A percentile compares a stretch with the other conserved stretches of the same genome.
phyloP scores from a whole-genome alignment of 108 stramenopile species.

The Schizochytrium sp. region DNA sequence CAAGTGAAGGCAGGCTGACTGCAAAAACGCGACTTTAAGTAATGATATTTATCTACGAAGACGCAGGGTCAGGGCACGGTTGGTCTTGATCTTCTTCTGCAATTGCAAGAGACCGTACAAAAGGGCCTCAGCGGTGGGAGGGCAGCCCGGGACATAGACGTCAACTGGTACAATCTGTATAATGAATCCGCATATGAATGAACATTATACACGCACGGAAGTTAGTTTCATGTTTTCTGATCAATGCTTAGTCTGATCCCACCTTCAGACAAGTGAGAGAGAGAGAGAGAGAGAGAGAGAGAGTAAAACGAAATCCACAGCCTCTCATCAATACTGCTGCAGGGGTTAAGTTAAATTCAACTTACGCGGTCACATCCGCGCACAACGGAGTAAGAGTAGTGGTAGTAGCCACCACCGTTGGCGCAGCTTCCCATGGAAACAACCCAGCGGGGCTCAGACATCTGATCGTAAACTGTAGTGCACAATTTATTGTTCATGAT shows the following conservation, averaged over 20 bases:
- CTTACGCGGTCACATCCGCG: constrained; percentile 87
- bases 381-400: constrained; percentile 98
- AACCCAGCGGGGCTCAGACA: constrained; percentile 99
- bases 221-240: no score
- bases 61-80: constrained; percentile 89
- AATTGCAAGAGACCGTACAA: constrained; percentile 95
- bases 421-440: constrained; percentile 99
- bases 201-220: background rate
- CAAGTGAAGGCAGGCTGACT: background rate
- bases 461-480: constrained; percentile 93
- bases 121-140: constrained; percentile 97
- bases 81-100: constrained; percentile 98
- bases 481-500: background rate
- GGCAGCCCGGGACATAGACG: constrained; percentile 99
- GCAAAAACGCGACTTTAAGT: background rate
- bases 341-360: background rate
- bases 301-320: background rate
- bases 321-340: background rate
- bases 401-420: constrained; percentile 99
- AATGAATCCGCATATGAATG: background rate
- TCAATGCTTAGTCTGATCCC: no score
- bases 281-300: no score
- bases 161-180: constrained; percentile 96
- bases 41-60: constrained; percentile 86
- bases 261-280: no score